Evolutionary conservation across 2,329 filamentous ascomycete species (phyloP).

Genomic region (Epicoccum sorghinum): DNA sequence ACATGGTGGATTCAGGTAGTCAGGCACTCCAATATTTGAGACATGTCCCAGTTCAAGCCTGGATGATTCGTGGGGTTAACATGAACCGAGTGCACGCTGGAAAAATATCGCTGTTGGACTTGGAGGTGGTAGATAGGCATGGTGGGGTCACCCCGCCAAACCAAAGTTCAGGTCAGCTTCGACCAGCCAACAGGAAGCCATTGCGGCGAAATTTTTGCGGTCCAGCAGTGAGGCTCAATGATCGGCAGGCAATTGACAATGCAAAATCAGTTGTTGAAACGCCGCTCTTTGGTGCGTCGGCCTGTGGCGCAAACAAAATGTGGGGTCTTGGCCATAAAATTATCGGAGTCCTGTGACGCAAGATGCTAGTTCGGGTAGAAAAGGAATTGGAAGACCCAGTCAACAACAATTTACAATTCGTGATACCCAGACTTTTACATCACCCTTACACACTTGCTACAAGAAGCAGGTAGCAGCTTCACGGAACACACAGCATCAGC

Average conservation of each 20-base stretch:
- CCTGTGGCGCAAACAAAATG: constrained; percentile 26
- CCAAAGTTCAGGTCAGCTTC: background rate
- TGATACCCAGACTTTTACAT: constrained; percentile 16
- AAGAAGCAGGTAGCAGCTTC: background rate
- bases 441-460: constrained; percentile 3
- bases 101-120: background rate
- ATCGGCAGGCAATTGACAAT: constrained; percentile 17
- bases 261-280: constrained; percentile 17
- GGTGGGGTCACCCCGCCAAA: constrained; percentile 13
- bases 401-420: constrained; percentile 17
- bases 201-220: constrained; percentile 21
- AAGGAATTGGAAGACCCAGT: constrained; percentile 20
- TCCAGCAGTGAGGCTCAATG: constrained; percentile 9
- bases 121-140: background rate
- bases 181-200: constrained; percentile 2
- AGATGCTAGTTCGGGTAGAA: constrained; percentile 26
- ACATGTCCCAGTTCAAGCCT: too few species aligned
- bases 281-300: constrained; percentile 17
- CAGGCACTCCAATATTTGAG: background rate
- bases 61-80: constrained; percentile 8
- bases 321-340: constrained; percentile 38
- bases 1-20: constrained; percentile 1
- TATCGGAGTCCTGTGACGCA: constrained; percentile 31
- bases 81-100: background rate
- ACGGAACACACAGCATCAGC: constrained; percentile 1